A percentile compares a stretch with the other conserved stretches of the same genome.
Conservation (phyloP, 176 grass and related monocot species). For the Poa annua region DNA sequence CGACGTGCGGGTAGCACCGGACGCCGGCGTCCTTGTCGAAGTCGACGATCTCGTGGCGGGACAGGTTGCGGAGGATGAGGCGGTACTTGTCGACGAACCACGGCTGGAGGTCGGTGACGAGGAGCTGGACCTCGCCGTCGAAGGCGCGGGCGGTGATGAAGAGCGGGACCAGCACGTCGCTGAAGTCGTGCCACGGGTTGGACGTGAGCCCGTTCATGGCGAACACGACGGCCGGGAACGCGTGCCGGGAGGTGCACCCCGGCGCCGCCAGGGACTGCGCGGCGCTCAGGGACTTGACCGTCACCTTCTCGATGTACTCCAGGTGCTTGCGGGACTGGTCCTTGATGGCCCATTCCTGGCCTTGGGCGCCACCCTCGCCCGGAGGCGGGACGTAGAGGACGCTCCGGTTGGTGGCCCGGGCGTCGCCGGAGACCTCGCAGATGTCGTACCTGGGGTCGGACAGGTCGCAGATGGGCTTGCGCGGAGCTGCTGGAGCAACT, state of each 20-base stretch:
- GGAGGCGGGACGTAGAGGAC: conserved; percentile 46
- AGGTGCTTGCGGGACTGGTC: conserved; percentile 73
- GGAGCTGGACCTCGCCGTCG: conserved; percentile 69
- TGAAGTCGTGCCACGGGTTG: conserved; percentile 79
- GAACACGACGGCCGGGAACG: conserved; percentile 58
- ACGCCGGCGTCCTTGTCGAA: conserved; percentile 49
- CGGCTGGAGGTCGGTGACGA: conserved; percentile 56
- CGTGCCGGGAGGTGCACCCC: conserved; percentile 53
- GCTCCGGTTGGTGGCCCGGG: conserved; percentile 51
- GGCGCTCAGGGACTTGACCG: conserved; percentile 43
- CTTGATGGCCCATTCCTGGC: conserved; percentile 64
- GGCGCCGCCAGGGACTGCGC: conserved; percentile 46
- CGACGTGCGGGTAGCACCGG: conserved; percentile 64
- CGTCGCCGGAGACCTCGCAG: conserved; percentile 63
- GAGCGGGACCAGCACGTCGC: conserved; percentile 69
- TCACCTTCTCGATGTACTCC: conserved; percentile 49
- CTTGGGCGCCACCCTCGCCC: background rate
- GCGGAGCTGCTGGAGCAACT: background rate
- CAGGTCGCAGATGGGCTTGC: conserved; percentile 63
- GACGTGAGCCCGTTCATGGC: conserved; percentile 72
- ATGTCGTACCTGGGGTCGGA: conserved; percentile 60
- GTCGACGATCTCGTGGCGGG: conserved; percentile 59
- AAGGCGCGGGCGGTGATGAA: conserved; percentile 56
- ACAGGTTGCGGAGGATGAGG: conserved; percentile 54
- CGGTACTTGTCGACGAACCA: conserved; percentile 74